These are phyloP conservation scores for Aegilops bicornis DNA, from an alignment of 176 grass and related monocot genomes.

Conservation along the genomic window DNA sequence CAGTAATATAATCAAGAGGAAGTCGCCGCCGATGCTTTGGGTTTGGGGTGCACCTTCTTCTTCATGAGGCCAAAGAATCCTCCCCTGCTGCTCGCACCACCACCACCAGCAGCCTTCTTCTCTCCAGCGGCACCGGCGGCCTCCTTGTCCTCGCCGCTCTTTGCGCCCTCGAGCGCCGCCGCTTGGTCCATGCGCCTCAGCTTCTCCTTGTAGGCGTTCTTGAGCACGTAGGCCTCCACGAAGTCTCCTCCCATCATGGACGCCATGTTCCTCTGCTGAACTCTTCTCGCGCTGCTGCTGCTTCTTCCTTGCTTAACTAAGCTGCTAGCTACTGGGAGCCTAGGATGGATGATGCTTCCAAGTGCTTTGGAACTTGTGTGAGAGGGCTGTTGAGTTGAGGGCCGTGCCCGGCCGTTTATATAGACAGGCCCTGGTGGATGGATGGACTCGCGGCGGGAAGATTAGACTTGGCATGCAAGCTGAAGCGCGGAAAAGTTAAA, in stretches of 20 bases:
- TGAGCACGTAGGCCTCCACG: conserved; percentile 56
- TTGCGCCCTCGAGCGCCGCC: neutral
- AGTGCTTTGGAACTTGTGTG: neutral
- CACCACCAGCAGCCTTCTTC: neutral
- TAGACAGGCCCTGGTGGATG: neutral
- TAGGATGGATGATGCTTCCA: neutral
- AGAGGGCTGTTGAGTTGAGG: neutral
- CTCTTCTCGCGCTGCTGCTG: too few species aligned
- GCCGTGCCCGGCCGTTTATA: neutral
- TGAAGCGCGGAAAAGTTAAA: too few species aligned
- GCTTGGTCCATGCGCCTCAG: conserved; percentile 34
- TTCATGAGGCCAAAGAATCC: conserved; percentile 36
- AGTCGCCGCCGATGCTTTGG: neutral
- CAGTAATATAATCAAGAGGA: neutral
- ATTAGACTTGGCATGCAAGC: too few species aligned
- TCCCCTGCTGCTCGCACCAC: neutral
- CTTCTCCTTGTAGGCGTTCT: conserved; percentile 58
- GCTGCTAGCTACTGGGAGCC: neutral
- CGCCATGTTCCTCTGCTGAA: conserved; percentile 16
- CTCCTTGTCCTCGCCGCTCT: neutral
- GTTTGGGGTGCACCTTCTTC: conserved; percentile 59
- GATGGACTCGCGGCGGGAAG: too few species aligned
- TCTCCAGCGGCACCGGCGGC: neutral
- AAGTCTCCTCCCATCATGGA: conserved; percentile 62
- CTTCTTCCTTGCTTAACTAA: neutral